Base-by-base conservation (phyloP, 2,329 filamentous ascomycete species). In the Myriosclerotinia scirpicola region DNA sequence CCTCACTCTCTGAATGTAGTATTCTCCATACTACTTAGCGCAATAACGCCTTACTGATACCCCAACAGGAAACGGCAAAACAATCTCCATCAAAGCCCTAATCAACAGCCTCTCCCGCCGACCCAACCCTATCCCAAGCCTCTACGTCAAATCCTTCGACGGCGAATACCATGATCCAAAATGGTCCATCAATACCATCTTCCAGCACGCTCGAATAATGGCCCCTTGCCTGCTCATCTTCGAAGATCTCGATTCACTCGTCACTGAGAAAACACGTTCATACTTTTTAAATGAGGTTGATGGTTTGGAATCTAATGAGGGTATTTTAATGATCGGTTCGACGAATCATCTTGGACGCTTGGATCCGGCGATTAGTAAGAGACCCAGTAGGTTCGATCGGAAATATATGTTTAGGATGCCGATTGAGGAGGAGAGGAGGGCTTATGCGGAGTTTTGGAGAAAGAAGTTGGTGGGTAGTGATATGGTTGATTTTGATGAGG, bases 271-370 rank as follows among this genome's bases (percentile, higher is more conserved):
- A 2, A 84, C 87, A 6, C 81, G 89, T 22, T 87, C 83, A 61
- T 91, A 90, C 78, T 91, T 92, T 76, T 80, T 91, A 56, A 91
- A 91, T 73, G 87, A 91, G 75, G 85, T 91, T 2, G 89, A 91
- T 70, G 89, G 89, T 0, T 82, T 91, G 11, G 84, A 85, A 71
- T 83, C 81, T 68, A 91, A 91, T 69, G 86, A 91, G 69, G 89
- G 89, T 12, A 90, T 91, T 61, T 84, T 90, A 71, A 89, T 91
- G 78, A 80, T 90, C 22, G 87, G 85, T 30, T 86, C 83, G 50
- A 90, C 87, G 0, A 90, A 90, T 72, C 82, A 87, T 70, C 80
- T 91, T 5, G 87, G 90, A 48, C 81, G 82, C 1, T 78, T 91
- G 6, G 89, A 91, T 71, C 87, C 88, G 0, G 88, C 87, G 8